These are phyloP conservation scores for Grosmannia clavigera DNA, from an alignment of 2,329 filamentous ascomycete genomes.

Conservation along the genomic window DNA sequence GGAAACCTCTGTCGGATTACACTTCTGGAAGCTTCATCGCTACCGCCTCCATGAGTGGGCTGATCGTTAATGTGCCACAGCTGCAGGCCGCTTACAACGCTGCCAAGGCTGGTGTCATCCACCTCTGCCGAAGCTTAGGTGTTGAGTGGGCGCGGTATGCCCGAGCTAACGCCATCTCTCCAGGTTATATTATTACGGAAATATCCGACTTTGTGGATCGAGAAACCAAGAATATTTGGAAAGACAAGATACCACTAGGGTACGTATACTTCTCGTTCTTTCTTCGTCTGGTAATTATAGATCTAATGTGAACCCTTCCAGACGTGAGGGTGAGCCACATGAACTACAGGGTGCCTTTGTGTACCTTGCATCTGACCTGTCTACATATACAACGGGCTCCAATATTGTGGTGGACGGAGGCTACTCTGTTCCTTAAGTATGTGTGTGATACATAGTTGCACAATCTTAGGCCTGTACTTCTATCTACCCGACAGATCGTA, in stretches of 20 bases:
- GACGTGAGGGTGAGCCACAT: constrained; percentile 54
- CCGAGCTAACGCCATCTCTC: constrained; percentile 57
- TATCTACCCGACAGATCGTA: neutral
- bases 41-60: constrained; percentile 65
- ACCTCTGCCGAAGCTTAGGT: constrained; percentile 53
- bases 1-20: constrained; percentile 48
- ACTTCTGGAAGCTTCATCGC: constrained; percentile 58
- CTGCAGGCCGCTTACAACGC: constrained; percentile 61
- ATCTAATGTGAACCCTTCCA: constrained; percentile 12
- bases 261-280: constrained; percentile 13
- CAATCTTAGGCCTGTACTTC: neutral
- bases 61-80: constrained; percentile 67
- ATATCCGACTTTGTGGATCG: constrained; percentile 50
- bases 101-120: constrained; percentile 53
- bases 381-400: constrained; percentile 64
- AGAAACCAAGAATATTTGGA: constrained; percentile 60
- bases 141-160: constrained; percentile 71
- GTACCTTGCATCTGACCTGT: constrained; percentile 68
- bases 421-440: constrained; percentile 28
- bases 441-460: neutral
- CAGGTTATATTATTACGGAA: constrained; percentile 63
- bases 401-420: constrained; percentile 67
- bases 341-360: constrained; percentile 75
- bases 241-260: constrained; percentile 68
- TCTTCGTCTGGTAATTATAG: neutral